Conservation (phyloP, 2,329 filamentous ascomycete species). For the Trichoderma lentiforme region DNA sequence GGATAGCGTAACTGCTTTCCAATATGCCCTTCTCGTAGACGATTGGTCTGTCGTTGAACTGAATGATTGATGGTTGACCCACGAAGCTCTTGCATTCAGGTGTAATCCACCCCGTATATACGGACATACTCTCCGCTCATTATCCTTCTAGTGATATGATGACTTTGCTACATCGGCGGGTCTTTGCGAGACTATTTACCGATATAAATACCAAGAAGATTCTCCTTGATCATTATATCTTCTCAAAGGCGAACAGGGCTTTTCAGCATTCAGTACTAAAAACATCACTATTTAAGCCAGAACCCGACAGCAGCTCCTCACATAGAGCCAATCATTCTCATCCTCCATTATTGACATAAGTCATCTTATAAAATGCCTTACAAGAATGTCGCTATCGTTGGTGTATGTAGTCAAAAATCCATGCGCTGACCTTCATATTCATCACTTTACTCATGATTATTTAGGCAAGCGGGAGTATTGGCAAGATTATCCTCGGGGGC, state of each 20-base stretch:
- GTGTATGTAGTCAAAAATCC: background rate
- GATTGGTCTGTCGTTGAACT: background rate
- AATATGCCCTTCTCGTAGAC: background rate
- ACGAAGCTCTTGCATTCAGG: background rate
- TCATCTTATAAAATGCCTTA: background rate
- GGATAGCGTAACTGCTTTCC: background rate
- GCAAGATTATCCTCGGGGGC: constrained; percentile 20
- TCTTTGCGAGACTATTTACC: background rate
- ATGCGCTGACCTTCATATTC: no score
- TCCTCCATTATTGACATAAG: background rate
- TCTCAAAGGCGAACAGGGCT: background rate
- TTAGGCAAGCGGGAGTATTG: constrained; percentile 22
- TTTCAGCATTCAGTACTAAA: background rate
- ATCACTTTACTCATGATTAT: background rate
- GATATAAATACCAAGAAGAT: background rate
- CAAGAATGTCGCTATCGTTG: background rate
- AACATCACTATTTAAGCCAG: background rate
- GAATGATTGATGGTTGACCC: background rate
- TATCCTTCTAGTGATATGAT: background rate
- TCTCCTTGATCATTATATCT: background rate
- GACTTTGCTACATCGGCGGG: background rate
- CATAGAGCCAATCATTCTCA: background rate
- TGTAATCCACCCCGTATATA: background rate
- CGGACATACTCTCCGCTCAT: background rate
- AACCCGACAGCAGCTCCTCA: background rate